Evolutionary conservation across 805 yeast species (phyloP), one percentile per base, ranked within the genome.

Genomic region (Teunomyces panamensis): DNA sequence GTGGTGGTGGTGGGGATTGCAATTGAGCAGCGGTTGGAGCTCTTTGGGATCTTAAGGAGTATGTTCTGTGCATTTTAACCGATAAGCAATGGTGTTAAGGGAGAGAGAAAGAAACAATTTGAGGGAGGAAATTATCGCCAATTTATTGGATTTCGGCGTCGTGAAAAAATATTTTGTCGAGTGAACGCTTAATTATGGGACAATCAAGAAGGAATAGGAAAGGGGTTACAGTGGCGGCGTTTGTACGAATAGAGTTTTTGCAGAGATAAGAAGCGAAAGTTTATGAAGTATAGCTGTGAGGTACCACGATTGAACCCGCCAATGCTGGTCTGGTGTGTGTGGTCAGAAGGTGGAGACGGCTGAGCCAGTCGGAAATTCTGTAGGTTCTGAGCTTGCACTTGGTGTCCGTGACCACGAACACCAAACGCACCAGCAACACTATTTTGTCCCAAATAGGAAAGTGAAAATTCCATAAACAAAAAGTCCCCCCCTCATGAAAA

Each of bases 1-100:
- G 78, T 57, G 91, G 92, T 29, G 91, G 90, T 37, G 91, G 87
- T 28, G 94, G 92, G 43, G 85, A 76, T 60, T 83, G 87, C 62
- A 86, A 68, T 68, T 87, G 89, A 51, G 91, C 79, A 52, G 91
- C 90, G 34, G 92, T 85, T 56, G 91, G 92, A 42, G 91, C 90
- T 70, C 88, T 84, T 47, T 79, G 71, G 52, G 83, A 77, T 81
- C 92, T 84, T 64, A 87, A 72, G 16, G 94, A 87, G 66, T 87
- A 87, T 9, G 94, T 87, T 82, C 89, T 84, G 74, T 87, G 90
- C 92, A 87, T 86, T 55, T 44, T 67, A 43, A 30, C 29, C 20
- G 13, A 13, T 26, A 13, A 39, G 44, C 44, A 32, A 42, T 30
- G 29, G n/a, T 14, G 32, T 16, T 24, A 14, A 11, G 32, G 45